Evolutionary conservation across 257 asterid genomes (phyloP).

Genomic region (Ligustrum vulgare): DNA sequence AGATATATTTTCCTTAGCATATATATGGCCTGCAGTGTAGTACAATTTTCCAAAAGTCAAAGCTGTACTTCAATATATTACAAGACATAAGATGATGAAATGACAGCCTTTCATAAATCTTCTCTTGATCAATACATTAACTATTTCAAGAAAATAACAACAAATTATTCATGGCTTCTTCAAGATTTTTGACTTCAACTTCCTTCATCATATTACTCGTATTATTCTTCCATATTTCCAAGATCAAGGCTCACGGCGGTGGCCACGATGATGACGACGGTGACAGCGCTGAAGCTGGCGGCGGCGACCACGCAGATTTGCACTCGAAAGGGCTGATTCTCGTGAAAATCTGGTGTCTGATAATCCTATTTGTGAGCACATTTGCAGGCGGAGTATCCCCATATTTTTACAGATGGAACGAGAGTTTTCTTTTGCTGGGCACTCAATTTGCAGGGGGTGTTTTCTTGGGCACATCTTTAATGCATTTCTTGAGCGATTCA

Average conservation of each 20-base stretch:
- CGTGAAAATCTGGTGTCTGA: slow-evolving; percentile 72
- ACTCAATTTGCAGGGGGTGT: slow-evolving; percentile 93
- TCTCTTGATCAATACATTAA: neutral
- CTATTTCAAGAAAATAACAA: neutral
- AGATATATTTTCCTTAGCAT: neutral
- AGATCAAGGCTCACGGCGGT: slow-evolving; percentile 54
- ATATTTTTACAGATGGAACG: slow-evolving; percentile 79
- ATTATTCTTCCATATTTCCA: slow-evolving; percentile 39
- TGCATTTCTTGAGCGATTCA: slow-evolving; percentile 87
- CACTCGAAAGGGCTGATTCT: slow-evolving; percentile 49
- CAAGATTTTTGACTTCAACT: slow-evolving; percentile 43
- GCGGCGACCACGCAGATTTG: slow-evolving; percentile 7
- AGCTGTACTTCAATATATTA: slow-evolving; percentile 33
- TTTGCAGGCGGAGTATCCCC: slow-evolving; percentile 79
- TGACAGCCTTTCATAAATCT: neutral
- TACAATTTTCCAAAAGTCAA: slow-evolving; percentile 40
- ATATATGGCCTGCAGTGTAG: slow-evolving; percentile 16
- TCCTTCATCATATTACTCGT: slow-evolving; percentile 32
- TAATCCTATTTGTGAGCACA: slow-evolving; percentile 63
- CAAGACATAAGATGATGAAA: neutral
- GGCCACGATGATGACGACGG: slow-evolving; percentile 20
- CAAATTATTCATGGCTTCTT: slow-evolving; percentile 27
- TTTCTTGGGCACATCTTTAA: slow-evolving; percentile 75
- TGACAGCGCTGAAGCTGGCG: slow-evolving; percentile 22
- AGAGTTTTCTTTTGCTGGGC: slow-evolving; percentile 68